A percentile compares a stretch with the other conserved stretches of the same genome.
Evolutionary conservation across 2,329 filamentous ascomycete genomes (phyloP).

Genomic region (Fusarium sp.): DNA sequence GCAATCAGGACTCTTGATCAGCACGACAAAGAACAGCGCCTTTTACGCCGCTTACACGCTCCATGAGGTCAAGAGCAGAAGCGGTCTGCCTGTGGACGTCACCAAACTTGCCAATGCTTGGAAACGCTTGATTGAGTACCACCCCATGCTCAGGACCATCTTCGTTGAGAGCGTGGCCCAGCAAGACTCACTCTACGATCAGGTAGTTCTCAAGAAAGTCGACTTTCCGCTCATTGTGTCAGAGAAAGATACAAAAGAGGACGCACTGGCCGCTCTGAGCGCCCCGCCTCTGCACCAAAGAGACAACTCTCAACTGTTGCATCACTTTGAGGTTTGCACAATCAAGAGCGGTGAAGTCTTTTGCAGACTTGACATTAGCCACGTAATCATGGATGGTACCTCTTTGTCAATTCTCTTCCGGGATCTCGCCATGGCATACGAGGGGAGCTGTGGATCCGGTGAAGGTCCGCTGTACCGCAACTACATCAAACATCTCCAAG

Average conservation of each 20-base stretch:
- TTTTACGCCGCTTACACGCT: slow-evolving; percentile 50
- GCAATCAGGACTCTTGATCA: slow-evolving; percentile 53
- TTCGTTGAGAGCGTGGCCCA: slow-evolving; percentile 61
- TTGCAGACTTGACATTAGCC: slow-evolving; percentile 38
- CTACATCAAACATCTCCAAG: slow-evolving; percentile 26
- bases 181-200: slow-evolving; percentile 58
- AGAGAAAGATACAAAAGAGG: slow-evolving; percentile 25
- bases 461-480: slow-evolving; percentile 32
- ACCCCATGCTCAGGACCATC: slow-evolving; percentile 59
- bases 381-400: slow-evolving; percentile 37
- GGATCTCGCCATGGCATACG: slow-evolving; percentile 31
- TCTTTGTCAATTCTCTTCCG: slow-evolving; percentile 38
- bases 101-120: slow-evolving; percentile 40
- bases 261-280: slow-evolving; percentile 6
- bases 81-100: slow-evolving; percentile 34
- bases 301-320: slow-evolving; percentile 9
- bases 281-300: slow-evolving; percentile 11
- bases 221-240: slow-evolving; percentile 11
- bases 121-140: slow-evolving; percentile 56
- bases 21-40: slow-evolving; percentile 54
- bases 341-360: slow-evolving; percentile 38
- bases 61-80: slow-evolving; percentile 37
- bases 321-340: slow-evolving; percentile 33
- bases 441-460: not conserved
- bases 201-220: slow-evolving; percentile 54